Percentiles rank a stretch among this genome's conserved stretches.
Evolutionary conservation across 2,329 filamentous ascomycete species (phyloP).

Genomic region (Byssothecium circinans): DNA sequence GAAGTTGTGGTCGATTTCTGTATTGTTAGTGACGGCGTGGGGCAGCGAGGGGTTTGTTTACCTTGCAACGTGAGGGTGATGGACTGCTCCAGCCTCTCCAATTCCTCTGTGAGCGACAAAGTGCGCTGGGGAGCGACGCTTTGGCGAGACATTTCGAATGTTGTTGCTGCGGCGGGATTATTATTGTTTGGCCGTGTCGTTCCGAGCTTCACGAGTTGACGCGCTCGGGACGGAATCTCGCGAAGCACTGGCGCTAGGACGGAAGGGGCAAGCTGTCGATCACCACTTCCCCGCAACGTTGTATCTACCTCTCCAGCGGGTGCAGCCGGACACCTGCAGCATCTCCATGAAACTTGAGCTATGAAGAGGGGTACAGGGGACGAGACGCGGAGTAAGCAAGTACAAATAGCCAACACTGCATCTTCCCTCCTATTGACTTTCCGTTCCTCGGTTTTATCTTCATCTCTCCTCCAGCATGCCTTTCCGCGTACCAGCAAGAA

Average conservation of each 20-base stretch:
- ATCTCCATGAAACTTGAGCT: no score
- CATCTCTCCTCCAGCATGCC: slow-evolving; percentile 21
- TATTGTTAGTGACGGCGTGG: slow-evolving; percentile 28
- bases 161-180: background rate
- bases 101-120: slow-evolving; percentile 86
- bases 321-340: no score
- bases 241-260: slow-evolving; percentile 14
- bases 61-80: slow-evolving; percentile 96
- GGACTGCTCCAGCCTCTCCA: slow-evolving; percentile 93
- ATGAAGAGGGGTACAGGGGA: slow-evolving; percentile 32
- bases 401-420: background rate
- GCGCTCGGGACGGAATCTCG: slow-evolving; percentile 19
- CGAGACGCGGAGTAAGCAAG: slow-evolving; percentile 4
- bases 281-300: no score
- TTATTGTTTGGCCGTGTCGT: slow-evolving; percentile 3
- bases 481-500: slow-evolving; percentile 21
- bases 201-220: slow-evolving; percentile 7
- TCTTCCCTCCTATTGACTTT: background rate
- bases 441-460: background rate
- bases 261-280: slow-evolving; percentile 14
- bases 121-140: slow-evolving; percentile 54
- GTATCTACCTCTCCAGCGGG: no score
- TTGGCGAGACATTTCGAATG: slow-evolving; percentile 53
- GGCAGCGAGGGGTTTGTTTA: slow-evolving; percentile 25
- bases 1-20: slow-evolving; percentile 98